phyloP scores from a whole-genome alignment of 2,329 filamentous ascomycete genomes.

The Pezicula neosporulosa region DNA sequence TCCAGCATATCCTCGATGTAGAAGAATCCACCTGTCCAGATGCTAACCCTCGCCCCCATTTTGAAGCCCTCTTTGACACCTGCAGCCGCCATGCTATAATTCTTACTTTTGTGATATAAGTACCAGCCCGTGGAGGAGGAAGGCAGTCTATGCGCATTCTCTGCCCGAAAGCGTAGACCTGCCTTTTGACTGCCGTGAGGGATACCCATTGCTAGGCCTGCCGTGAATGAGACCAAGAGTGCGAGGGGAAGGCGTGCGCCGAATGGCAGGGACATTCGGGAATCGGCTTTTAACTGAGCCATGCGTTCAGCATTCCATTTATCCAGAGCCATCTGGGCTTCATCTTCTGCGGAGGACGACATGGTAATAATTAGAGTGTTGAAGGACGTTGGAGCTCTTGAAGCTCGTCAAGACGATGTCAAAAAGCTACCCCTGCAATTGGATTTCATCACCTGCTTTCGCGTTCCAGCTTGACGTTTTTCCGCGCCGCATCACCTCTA shows the following conservation, averaged over 20 bases:
- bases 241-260: constrained; percentile 64
- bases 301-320: constrained; percentile 10
- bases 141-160: constrained; percentile 93
- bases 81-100: constrained; percentile 79
- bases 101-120: constrained; percentile 98
- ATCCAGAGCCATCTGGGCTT: constrained; percentile 1
- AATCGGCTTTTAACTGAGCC: constrained; percentile 13
- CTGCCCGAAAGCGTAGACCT: constrained; percentile 83
- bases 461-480: background rate
- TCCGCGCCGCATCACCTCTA: constrained; percentile 1
- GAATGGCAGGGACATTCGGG: constrained; percentile 58
- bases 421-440: constrained; percentile 4
- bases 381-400: constrained; percentile 13
- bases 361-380: constrained; percentile 6
- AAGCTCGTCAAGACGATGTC: constrained; percentile 6
- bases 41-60: constrained; percentile 67
- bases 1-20: constrained; percentile 84
- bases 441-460: constrained; percentile 1
- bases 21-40: constrained; percentile 76
- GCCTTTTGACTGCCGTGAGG: constrained; percentile 70
- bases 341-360: constrained; percentile 8
- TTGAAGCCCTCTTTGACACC: constrained; percentile 75
- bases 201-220: constrained; percentile 69
- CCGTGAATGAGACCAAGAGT: constrained; percentile 56
- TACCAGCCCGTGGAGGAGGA: constrained; percentile 85